Evolutionary conservation across 1,139 yeast genomes (phyloP).

Genomic region (Geotrichum europaeum): DNA sequence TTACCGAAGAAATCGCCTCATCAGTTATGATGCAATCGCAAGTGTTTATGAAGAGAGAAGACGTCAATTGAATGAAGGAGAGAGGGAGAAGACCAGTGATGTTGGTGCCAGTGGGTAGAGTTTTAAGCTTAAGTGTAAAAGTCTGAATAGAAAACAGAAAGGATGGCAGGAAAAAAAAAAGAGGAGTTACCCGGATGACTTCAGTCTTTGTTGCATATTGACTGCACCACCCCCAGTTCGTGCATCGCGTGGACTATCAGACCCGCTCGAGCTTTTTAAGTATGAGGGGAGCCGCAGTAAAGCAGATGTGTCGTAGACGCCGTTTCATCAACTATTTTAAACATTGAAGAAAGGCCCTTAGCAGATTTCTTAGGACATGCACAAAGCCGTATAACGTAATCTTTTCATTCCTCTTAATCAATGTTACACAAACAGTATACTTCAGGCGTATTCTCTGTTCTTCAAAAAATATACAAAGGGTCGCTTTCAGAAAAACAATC

Average conservation of each 20-base stretch:
- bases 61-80: neutral
- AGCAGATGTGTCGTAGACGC: too few relatives aligned
- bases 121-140: neutral
- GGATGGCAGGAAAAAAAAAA: neutral
- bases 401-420: too few relatives aligned
- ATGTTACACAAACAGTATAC: too few relatives aligned
- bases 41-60: neutral
- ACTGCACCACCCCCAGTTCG: neutral
- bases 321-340: too few relatives aligned
- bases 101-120: neutral
- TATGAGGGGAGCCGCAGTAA: neutral
- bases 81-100: neutral
- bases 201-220: neutral
- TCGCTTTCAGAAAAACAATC: too few relatives aligned
- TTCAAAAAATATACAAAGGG: too few relatives aligned
- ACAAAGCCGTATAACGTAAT: too few relatives aligned
- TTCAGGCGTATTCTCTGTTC: too few relatives aligned
- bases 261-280: neutral
- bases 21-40: neutral
- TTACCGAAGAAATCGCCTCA: slow-evolving; percentile 11
- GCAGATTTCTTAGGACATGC: too few relatives aligned
- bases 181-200: neutral
- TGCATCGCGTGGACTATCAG: neutral
- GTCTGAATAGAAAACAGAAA: neutral
- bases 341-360: too few relatives aligned